Percentiles rank a stretch among this genome's conserved stretches.
Evolutionary conservation across 1,284 basidiomycete species (phyloP).

Genomic region (Tilletia setariae): DNA sequence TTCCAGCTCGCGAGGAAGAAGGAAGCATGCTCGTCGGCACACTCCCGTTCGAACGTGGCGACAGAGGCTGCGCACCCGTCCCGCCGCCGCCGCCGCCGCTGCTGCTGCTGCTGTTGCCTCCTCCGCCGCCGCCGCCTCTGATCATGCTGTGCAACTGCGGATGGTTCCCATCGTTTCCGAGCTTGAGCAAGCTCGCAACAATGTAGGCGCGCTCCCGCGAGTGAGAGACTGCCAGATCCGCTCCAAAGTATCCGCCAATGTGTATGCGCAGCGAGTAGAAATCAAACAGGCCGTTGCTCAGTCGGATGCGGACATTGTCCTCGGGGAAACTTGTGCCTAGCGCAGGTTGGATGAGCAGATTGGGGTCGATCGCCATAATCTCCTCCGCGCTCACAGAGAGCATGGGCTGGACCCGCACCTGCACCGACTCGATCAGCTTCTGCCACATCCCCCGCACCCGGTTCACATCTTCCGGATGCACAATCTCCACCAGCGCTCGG

Average conservation of each 20-base stretch:
- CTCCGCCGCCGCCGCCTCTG: not conserved
- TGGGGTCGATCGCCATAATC: slow-evolving; percentile 22
- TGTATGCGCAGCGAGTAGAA: slow-evolving; percentile 40
- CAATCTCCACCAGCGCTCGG: slow-evolving; percentile 34
- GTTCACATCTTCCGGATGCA: slow-evolving; percentile 34
- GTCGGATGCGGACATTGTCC: slow-evolving; percentile 37
- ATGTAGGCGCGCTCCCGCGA: slow-evolving; percentile 40
- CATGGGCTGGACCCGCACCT: slow-evolving; percentile 30
- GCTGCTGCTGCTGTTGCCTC: not conserved
- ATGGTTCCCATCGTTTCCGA: not conserved
- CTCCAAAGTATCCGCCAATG: slow-evolving; percentile 37
- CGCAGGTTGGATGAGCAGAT: slow-evolving; percentile 23
- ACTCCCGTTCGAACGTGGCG: too few relatives aligned
- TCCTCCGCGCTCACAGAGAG: slow-evolving; percentile 27
- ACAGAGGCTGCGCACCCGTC: not conserved
- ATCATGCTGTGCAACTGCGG: not conserved
- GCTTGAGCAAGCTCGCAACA: slow-evolving; percentile 29
- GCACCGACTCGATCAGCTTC: slow-evolving; percentile 36
- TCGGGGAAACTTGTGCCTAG: slow-evolving; percentile 41
- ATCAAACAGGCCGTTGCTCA: slow-evolving; percentile 34
- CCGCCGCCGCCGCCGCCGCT: not conserved
- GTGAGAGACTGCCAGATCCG: slow-evolving; percentile 37
- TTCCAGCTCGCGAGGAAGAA: too few relatives aligned
- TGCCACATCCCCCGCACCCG: slow-evolving; percentile 33
- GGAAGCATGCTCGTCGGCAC: too few relatives aligned